Percentiles rank a stretch among this genome's conserved stretches.
These are phyloP conservation scores for Hanseniaspora lindneri DNA, from an alignment of 805 yeast genomes.

Conservation along the genomic window DNA sequence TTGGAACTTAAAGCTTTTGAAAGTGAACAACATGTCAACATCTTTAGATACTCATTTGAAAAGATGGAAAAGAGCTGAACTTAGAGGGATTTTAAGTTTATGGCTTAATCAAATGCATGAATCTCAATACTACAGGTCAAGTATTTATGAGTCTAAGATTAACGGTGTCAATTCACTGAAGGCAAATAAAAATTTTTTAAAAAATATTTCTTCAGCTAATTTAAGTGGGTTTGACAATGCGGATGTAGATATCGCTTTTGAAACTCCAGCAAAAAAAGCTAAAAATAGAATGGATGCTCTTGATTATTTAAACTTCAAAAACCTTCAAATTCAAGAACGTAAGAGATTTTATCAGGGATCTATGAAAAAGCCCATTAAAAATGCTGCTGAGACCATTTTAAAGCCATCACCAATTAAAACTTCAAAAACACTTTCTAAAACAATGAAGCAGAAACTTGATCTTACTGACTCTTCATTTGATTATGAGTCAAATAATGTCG, in stretches of 20 bases:
- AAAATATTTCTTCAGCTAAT: background rate
- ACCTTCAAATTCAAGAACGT: background rate
- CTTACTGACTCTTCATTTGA: background rate
- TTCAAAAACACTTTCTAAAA: background rate
- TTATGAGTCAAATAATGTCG: background rate
- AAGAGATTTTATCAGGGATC: background rate
- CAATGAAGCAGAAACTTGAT: background rate
- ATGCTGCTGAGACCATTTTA: background rate
- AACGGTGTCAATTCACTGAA: background rate
- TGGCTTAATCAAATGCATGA: background rate
- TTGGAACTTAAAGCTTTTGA: slow-evolving; percentile 5
- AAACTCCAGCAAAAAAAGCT: background rate
- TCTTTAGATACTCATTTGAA: slow-evolving; percentile 1
- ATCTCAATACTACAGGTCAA: background rate
- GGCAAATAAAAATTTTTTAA: background rate
- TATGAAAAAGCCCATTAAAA: background rate
- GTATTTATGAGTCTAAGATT: background rate
- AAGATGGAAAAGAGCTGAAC: slow-evolving; percentile 12
- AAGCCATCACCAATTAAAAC: background rate
- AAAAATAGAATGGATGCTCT: background rate
- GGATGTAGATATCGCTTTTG: background rate
- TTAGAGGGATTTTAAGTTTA: background rate
- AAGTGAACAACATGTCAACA: background rate
- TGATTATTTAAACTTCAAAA: background rate
- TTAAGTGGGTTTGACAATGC: background rate